A percentile compares a stretch with the other conserved stretches of the same genome.
These are phyloP conservation scores for Arthrobotrys musiformis DNA, from an alignment of 2,329 filamentous ascomycete species.

Conservation along the genomic window DNA sequence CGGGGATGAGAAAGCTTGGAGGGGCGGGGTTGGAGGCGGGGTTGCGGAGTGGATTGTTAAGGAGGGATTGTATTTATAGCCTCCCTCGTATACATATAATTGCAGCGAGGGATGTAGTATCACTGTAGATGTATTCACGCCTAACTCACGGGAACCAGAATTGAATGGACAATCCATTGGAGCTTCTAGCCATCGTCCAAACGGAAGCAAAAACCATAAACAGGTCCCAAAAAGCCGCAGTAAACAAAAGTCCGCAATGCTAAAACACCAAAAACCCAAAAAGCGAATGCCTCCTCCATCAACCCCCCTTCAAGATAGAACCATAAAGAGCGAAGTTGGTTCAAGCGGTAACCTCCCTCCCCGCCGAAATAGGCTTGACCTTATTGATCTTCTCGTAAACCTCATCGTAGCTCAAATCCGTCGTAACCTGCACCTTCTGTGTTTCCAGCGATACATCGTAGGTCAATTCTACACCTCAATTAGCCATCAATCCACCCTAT, in stretches of 20 bases:
- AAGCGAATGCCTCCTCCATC: background rate
- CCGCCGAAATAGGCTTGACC: slow-evolving; percentile 24
- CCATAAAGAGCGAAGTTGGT: background rate
- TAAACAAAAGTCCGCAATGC: slow-evolving; percentile 10
- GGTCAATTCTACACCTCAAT: slow-evolving; percentile 61
- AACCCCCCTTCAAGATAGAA: background rate
- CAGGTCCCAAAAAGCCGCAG: background rate
- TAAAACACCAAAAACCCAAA: background rate
- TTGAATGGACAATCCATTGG: too few relatives aligned
- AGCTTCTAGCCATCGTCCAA: too few relatives aligned
- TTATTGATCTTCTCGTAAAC: slow-evolving; percentile 56
- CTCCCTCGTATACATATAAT: too few relatives aligned
- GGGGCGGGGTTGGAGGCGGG: slow-evolving; percentile 6
- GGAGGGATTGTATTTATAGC: slow-evolving; percentile 32
- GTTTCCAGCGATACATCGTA: slow-evolving; percentile 88
- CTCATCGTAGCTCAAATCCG: slow-evolving; percentile 28
- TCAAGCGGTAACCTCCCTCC: slow-evolving; percentile 12
- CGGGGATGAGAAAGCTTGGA: slow-evolving; percentile 3
- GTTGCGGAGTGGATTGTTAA: slow-evolving; percentile 21
- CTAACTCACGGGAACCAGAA: too few relatives aligned
- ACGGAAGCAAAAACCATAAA: too few relatives aligned
- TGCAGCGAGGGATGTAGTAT: too few relatives aligned
- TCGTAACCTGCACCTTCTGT: slow-evolving; percentile 81
- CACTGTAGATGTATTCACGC: too few relatives aligned
- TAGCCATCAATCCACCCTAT: background rate